Conservation (phyloP, 495 filamentous ascomycete species). For the Rhypophila decipiens region DNA sequence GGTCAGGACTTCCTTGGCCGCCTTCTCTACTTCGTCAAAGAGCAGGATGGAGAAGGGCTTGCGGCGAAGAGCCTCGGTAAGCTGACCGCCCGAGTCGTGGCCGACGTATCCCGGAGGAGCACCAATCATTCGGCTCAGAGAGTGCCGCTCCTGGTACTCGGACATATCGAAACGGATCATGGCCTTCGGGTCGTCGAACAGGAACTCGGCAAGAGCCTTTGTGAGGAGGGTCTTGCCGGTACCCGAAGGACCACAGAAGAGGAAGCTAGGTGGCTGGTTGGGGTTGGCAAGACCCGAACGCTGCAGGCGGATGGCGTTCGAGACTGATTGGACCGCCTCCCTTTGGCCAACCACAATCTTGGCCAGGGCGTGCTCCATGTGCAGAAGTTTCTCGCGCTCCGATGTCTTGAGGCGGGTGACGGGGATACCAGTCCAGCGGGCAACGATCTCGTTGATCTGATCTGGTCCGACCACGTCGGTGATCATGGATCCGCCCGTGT, state of each 20-base stretch:
- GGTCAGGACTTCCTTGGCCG: conserved; percentile 93
- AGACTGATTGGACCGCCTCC: conserved; percentile 89
- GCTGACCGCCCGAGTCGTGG: conserved; percentile 90
- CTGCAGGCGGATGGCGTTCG: conserved; percentile 91
- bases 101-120: conserved; percentile 96
- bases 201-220: conserved; percentile 93
- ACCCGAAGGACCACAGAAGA: conserved; percentile 97
- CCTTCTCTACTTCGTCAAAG: conserved; percentile 98
- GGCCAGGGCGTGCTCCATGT: conserved; percentile 82
- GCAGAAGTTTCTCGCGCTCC: conserved; percentile 92
- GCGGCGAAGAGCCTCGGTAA: conserved; percentile 88
- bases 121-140: conserved; percentile 94
- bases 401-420: conserved; percentile 88
- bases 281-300: conserved; percentile 90
- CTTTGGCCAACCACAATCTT: conserved; percentile 88
- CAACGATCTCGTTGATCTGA: conserved; percentile 98
- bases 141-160: conserved; percentile 96
- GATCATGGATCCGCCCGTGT: conserved; percentile 60
- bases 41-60: conserved; percentile 96
- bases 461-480: conserved; percentile 94
- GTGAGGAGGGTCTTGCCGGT: conserved; percentile 96
- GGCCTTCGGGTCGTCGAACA: conserved; percentile 93
- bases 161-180: conserved; percentile 99
- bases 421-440: conserved; percentile 92
- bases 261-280: conserved; percentile 92